Base-by-base conservation (phyloP, 352 stramenopile species). In the Globisporangium okanoganense region DNA sequence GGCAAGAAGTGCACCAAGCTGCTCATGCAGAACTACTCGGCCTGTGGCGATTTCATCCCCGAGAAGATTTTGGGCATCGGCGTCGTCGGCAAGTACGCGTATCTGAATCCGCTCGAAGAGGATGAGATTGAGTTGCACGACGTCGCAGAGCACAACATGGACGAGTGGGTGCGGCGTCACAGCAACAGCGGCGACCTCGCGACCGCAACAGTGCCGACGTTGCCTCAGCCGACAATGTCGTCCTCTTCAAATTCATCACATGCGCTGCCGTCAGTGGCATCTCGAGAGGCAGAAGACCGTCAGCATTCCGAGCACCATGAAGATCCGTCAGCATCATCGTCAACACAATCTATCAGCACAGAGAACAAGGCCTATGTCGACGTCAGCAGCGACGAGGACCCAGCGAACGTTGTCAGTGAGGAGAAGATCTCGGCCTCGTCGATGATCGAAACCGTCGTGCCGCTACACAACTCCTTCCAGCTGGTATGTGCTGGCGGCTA, bases 1-100 rank as follows among this genome's bases (percentile, higher is more conserved):
- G 85, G 85, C 35, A 81, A 87, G 40, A 81, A 88, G 65, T 95
- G 85, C 70, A 95, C 83, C 14, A 95, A 92, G 57, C 53, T 95
- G 29, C 71, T 95, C 18, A 93, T 95, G 82, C 85, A 95, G 56
- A 95, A 95, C 48, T 95, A 92, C 52, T 91, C 83, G 60, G 82
- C 83, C 0, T 90, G 83, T 36, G 85, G 85, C 18, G 85, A 95
- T 20, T 95, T 95, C 45, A 95, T 95, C 29, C 85, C 85, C 2
- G 85, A 95, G 58, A 95, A 95, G 56, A 92, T 95, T 53, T 58
- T 95, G 13, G 85, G 85, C 16, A 66, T 95, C 9, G 82, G 82
- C 20, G 85, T 95, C 6, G 61, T 95, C 10, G 83, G 80, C 54
- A 93, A 93, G 51, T 93, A 89, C 60, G 83, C 83, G 12, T 92